Percentiles rank a stretch among this genome's conserved stretches.
phyloP scores from a whole-genome alignment of 805 yeast genomes.

The Wickerhamiella vanderwaltii region DNA sequence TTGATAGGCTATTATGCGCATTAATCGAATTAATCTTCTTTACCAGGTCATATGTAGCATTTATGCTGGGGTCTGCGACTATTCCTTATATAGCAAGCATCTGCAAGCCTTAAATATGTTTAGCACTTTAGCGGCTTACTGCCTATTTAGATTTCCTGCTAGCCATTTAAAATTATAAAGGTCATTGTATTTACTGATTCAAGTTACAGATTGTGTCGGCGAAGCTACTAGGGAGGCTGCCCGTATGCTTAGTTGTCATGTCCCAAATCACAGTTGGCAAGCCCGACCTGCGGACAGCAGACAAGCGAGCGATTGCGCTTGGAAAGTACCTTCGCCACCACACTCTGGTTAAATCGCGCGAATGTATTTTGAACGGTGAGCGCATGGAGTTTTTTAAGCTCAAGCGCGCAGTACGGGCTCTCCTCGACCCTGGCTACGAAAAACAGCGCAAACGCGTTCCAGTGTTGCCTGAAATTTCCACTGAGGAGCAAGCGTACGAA shows the following conservation, averaged over 20 bases:
- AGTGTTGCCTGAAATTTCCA: constrained; percentile 38
- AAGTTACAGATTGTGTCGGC: too few species aligned
- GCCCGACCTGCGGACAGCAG: constrained; percentile 27
- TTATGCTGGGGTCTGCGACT: too few species aligned
- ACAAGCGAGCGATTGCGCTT: constrained; percentile 51
- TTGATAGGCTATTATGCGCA: too few species aligned
- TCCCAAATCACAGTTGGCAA: constrained; percentile 23
- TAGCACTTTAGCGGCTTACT: too few species aligned
- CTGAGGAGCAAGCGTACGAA: constrained; percentile 45
- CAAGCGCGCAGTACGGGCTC: constrained; percentile 72
- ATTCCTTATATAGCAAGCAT: too few species aligned
- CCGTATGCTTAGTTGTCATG: constrained; percentile 4
- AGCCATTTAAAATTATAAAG: too few species aligned
- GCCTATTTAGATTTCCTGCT: too few species aligned
- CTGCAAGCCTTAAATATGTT: too few species aligned
- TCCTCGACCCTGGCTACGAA: constrained; percentile 60
- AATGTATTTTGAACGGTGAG: constrained; percentile 60
- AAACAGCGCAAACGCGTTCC: constrained; percentile 33
- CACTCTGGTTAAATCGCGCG: constrained; percentile 60
- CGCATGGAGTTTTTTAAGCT: constrained; percentile 70
- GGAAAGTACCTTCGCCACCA: constrained; percentile 62
- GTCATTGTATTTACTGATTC: too few species aligned
- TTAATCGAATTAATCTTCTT: too few species aligned
- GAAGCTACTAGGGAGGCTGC: background rate
- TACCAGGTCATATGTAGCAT: too few species aligned